Evolutionary conservation across 257 asterid genomes (phyloP).

Genomic region (Penstemon newberryi): DNA sequence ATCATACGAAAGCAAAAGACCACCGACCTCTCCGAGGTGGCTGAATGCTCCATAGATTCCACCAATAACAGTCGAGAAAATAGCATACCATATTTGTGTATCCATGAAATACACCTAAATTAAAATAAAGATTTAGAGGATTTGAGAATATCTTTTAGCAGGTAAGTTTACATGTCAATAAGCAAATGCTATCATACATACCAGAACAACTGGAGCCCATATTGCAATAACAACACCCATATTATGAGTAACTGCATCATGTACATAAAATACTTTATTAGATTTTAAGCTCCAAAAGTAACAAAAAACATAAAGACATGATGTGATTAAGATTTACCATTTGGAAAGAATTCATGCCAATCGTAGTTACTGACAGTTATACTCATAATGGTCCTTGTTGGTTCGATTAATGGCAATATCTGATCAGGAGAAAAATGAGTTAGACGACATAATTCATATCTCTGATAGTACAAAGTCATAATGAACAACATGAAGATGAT

Average conservation of each 20-base stretch:
- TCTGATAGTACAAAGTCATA: conserved; percentile 7
- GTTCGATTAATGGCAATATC: conserved; percentile 92
- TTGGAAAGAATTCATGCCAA: conserved; percentile 97
- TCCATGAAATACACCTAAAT: conserved; percentile 91
- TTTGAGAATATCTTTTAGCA: conserved; percentile 20
- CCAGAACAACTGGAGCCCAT: conserved; percentile 94
- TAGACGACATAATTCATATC: conserved; percentile 1
- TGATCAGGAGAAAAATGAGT: conserved; percentile 36
- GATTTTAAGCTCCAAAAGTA: conserved; percentile 26
- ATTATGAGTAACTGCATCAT: conserved; percentile 71
- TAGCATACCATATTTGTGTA: conserved; percentile 98
- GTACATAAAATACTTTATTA: conserved; percentile 33
- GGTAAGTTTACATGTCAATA: conserved; percentile 7
- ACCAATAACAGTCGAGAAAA: conserved; percentile 80
- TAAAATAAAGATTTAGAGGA: conserved; percentile 31
- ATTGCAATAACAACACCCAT: conserved; percentile 80
- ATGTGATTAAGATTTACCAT: conserved; percentile 51
- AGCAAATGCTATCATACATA: conserved; percentile 34
- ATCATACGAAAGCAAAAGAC: conserved; percentile 21
- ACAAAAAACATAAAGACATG: conserved; percentile 14
- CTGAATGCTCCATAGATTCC: conserved; percentile 98
- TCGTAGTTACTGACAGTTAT: conserved; percentile 69
- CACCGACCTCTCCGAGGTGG: conserved; percentile 95
- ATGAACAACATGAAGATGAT: too few species aligned
- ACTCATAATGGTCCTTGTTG: conserved; percentile 71